Evolutionary conservation across 176 grass and related monocot species (phyloP), one percentile per base, ranked within the genome.

Genomic region (Musa schizocarpa): DNA sequence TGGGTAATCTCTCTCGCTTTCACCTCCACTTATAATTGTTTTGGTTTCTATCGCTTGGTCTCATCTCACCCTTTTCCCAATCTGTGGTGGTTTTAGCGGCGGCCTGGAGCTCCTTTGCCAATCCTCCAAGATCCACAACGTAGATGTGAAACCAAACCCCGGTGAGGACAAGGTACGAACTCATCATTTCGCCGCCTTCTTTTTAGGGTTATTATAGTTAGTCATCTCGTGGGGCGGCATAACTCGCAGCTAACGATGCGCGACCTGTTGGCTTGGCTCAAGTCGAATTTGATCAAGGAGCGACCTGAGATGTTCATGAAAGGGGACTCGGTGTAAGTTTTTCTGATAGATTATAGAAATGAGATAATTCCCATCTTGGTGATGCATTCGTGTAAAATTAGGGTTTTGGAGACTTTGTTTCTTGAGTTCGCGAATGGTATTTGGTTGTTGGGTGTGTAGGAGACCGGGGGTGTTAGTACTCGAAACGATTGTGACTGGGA

Each of bases 301-400:
- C 81, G 88, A 10, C 90, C 84, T 2, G 94, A 98, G 80, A 98
- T 98, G 94, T 98, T 98, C 84, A 50, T 98, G 56, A 93, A 98
- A 78, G 94, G 80, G 0, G 88, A 89, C 52, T 84, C 86, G 17
- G 94, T 91, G 90, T 97, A 92, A 53, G 85, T 34, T 54, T 79
- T 43, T 43, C 34, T 4, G 34, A 43, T 43, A 6, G 34, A 43
- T 43, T 3, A 0, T 11, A 11, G 4, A 6, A 51, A 63, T 43
- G 34, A 25, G 52, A 53, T 26, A 68, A 21, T 9, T n/a, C 5
- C 4, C 8, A 34, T 25, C 24, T 43, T 22, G 21, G 13, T 79
- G 49, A 70, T 54, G 43, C 23, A 11, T 13, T 70, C 76, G 16
- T 80, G 63, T 13, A 8, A 54, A 51, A 53, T 73, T 74, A 51